Percentiles rank a stretch among this genome's conserved stretches.
phyloP scores from a whole-genome alignment of 2,329 filamentous ascomycete genomes.

The Sporothrix brunneoviolacea region DNA sequence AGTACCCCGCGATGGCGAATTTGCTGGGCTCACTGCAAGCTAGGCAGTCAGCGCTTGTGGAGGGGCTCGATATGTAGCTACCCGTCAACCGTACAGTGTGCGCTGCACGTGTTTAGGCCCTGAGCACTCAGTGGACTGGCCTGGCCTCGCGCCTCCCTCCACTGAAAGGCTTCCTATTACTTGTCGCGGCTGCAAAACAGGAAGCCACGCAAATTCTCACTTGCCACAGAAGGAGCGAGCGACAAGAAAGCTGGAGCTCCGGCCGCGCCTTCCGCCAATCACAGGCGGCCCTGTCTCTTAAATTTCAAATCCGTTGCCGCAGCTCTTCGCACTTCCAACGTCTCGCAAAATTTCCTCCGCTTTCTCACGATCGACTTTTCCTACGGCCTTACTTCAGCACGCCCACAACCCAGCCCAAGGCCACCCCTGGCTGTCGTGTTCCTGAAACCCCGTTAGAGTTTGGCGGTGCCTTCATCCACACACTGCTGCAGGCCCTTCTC shows the following conservation, averaged over 20 bases:
- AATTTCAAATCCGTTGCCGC: not conserved
- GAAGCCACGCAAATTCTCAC: not conserved
- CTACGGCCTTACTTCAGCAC: not conserved
- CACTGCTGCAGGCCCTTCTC: not conserved
- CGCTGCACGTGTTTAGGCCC: not conserved
- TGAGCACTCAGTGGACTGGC: too few species aligned
- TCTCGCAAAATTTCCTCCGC: too few species aligned
- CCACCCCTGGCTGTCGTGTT: too few species aligned
- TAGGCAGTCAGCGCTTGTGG: not conserved
- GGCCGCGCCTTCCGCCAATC: constrained; percentile 3
- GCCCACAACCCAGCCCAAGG: not conserved
- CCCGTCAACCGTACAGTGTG: not conserved
- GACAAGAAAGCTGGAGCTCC: not conserved
- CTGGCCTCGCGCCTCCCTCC: too few species aligned
- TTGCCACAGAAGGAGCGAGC: too few species aligned
- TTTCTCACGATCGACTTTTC: not conserved
- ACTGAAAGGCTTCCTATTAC: too few species aligned
- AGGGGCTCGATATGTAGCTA: too few species aligned
- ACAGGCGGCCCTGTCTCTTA: not conserved
- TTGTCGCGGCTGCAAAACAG: not conserved
- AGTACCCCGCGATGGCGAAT: not conserved
- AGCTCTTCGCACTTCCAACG: too few species aligned
- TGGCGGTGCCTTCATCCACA: too few species aligned
- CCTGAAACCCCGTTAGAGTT: too few species aligned
- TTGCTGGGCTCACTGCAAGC: not conserved